These are phyloP conservation scores for Rutstroemia sp. DNA, from an alignment of 2,329 filamentous ascomycete species.

Conservation along the genomic window DNA sequence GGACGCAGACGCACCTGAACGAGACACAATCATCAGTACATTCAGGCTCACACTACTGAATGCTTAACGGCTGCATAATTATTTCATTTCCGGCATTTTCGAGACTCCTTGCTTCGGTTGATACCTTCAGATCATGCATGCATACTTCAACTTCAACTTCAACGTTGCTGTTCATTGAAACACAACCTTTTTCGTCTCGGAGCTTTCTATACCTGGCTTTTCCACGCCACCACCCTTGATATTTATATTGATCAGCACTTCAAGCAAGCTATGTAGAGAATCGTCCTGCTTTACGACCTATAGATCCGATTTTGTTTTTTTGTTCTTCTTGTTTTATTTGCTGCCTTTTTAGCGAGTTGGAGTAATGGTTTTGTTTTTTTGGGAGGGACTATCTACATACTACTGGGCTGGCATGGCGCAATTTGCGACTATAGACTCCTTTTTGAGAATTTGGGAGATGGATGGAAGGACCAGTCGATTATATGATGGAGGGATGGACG, in stretches of 20 bases:
- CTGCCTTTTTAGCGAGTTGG: background rate
- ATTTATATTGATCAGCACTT: background rate
- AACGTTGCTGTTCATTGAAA: background rate
- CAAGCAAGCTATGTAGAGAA: background rate
- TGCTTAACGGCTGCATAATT: background rate
- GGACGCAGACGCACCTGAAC: background rate
- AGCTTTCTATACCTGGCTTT: background rate
- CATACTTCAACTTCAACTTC: background rate
- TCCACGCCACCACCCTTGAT: background rate
- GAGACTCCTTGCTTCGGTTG: too few relatives aligned
- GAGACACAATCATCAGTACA: background rate
- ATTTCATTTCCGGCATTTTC: too few relatives aligned
- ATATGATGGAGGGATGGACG: background rate
- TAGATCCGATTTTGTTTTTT: background rate
- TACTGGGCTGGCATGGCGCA: slow-evolving; percentile 11
- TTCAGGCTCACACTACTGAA: background rate
- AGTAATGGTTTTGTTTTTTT: background rate
- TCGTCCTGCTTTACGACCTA: background rate
- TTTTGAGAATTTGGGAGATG: background rate
- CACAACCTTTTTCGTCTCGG: background rate
- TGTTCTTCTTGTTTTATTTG: background rate
- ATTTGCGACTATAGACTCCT: slow-evolving; percentile 12
- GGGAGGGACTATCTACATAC: background rate
- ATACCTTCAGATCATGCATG: too few relatives aligned
- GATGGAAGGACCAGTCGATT: background rate